Percentiles rank a stretch among this genome's conserved stretches.
Evolutionary conservation across 805 yeast genomes (phyloP).

Genomic region (Candida orba): DNA sequence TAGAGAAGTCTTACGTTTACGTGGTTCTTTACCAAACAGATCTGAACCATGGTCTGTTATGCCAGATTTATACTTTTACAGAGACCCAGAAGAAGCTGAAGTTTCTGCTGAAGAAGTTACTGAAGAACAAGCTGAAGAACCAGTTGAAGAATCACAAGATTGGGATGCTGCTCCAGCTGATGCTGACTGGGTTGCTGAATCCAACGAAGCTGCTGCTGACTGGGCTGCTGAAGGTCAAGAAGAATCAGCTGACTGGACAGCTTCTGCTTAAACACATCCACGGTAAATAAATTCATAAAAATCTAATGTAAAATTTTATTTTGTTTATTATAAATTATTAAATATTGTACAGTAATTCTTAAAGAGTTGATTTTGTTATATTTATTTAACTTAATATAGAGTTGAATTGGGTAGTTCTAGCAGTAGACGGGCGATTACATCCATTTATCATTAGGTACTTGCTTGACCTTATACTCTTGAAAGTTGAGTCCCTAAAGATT

Average conservation of each 20-base stretch:
- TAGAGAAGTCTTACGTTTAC: conserved; percentile 98
- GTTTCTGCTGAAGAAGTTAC: conserved; percentile 56
- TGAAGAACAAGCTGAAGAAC: conserved; percentile 46
- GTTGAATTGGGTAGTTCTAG: not conserved
- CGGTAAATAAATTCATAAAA: conserved; percentile 22
- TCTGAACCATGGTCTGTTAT: conserved; percentile 95
- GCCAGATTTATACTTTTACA: conserved; percentile 99
- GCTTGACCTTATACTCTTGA: no score
- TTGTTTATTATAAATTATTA: conserved; percentile 10
- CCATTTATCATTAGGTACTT: no score
- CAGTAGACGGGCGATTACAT: not conserved
- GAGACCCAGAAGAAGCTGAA: conserved; percentile 99
- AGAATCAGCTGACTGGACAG: conserved; percentile 25
- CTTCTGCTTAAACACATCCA: conserved; percentile 12
- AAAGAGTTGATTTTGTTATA: not conserved
- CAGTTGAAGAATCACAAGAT: conserved; percentile 56
- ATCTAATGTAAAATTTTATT: conserved; percentile 23
- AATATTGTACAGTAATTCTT: not conserved
- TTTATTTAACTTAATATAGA: conserved; percentile 1
- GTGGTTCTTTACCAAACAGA: conserved; percentile 97
- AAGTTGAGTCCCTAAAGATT: no score
- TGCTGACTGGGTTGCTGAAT: conserved; percentile 71
- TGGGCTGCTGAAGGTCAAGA: conserved; percentile 41
- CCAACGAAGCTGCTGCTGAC: conserved; percentile 60
- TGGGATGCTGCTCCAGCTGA: conserved; percentile 62